phyloP scores from a whole-genome alignment of 768 basidiomycete species.

The Mrakia hoshinonis region DNA sequence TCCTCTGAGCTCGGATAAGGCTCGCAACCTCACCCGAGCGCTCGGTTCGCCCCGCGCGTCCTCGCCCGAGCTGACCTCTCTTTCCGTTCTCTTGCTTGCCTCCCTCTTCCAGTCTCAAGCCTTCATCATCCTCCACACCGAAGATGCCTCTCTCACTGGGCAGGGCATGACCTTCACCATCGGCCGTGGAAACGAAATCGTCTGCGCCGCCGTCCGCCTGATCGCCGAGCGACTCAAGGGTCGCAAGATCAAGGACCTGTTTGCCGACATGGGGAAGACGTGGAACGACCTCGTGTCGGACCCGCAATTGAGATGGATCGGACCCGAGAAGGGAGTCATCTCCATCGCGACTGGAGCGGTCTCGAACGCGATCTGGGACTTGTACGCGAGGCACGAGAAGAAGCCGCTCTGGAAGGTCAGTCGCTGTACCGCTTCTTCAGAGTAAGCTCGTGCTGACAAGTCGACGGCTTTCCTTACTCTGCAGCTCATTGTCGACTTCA shows the following conservation, averaged over 20 bases:
- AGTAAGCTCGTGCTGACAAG: background rate
- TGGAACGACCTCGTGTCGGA: slow-evolving; percentile 83
- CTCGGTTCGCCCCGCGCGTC: background rate
- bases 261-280: slow-evolving; percentile 79
- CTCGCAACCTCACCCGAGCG: too few relatives aligned
- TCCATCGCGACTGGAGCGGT: slow-evolving; percentile 82
- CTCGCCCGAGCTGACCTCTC: background rate
- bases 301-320: slow-evolving; percentile 81
- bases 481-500: slow-evolving; percentile 72
- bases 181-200: slow-evolving; percentile 90
- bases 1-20: background rate
- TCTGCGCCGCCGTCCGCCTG: slow-evolving; percentile 69
- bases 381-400: slow-evolving; percentile 62
- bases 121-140: slow-evolving; percentile 70
- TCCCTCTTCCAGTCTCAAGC: slow-evolving; percentile 64
- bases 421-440: background rate
- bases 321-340: slow-evolving; percentile 58
- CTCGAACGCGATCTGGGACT: slow-evolving; percentile 86
- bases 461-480: background rate
- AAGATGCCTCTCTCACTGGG: slow-evolving; percentile 57
- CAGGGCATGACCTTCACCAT: slow-evolving; percentile 74
- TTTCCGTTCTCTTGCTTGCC: background rate
- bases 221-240: slow-evolving; percentile 75
- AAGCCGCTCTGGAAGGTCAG: slow-evolving; percentile 79
- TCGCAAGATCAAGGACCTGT: slow-evolving; percentile 69